Evolutionary conservation across 139 green algal species (phyloP), one percentile per base, ranked within the genome.

Genomic region (Asterochloris erici): DNA sequence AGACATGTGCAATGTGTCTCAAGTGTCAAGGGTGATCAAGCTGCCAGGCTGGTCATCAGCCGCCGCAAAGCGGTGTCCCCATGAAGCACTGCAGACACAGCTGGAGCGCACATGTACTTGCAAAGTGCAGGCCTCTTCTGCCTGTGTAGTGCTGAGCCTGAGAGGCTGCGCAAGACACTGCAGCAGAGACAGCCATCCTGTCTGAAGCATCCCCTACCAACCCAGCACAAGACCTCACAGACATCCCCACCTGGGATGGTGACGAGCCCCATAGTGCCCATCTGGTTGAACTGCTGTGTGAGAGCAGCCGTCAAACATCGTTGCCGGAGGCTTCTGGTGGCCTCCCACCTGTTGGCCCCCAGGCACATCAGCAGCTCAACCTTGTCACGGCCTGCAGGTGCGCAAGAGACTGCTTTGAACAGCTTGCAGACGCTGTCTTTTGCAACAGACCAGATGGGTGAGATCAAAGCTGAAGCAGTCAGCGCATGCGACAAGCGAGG

Each of bases 201-300:
- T 73, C 19, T 73, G 66, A 21, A 73, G 66, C 66, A 73, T 24
- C 21, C 19, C 19, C 38, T 54, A 6, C 38, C 38, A 54, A 54
- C 38, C 38, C n/a, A n/a, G 19, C 21, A 26, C 19, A 73, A 4
- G 19, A 24, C 21, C 19, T 73, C 6, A 26, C 66, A 73, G 19
- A 73, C 66, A 73, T 9, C 38, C 38, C 38, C 38, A 54, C 38
- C 38, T 70, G 79, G 79, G 79, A 83, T 84, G 23, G 47, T 78
- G 11, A 86, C 83, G 0, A 86, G 60, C 10, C 83, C 83, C 28
- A 83, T 77, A 14, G 76, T 73, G 62, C 70, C 80, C 90, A 98
- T 94, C 79, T 91, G 87, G 88, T 96, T 97, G 70, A 98, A 84
- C 27, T 94, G 84, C 11, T 94, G 95, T 23, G 91, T 96, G 84